A percentile compares a stretch with the other conserved stretches of the same genome.
Conservation (phyloP, 768 basidiomycete species). For the Pilatotrama ljubarskyi region DNA sequence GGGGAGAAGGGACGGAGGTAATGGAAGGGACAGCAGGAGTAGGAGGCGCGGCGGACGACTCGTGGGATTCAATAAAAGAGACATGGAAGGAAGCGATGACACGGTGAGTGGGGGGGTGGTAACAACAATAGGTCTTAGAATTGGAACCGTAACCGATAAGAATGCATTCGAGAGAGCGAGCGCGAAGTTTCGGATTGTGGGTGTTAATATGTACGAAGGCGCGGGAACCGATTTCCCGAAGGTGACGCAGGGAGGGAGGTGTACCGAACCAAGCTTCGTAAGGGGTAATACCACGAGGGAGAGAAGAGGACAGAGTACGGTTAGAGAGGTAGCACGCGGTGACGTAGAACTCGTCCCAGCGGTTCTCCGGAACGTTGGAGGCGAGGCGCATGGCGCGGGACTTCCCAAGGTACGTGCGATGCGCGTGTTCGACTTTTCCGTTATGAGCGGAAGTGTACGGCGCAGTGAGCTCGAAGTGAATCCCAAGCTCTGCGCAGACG, state of each 20-base stretch:
- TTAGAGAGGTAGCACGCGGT: constrained; percentile 15
- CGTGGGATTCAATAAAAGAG: too few species aligned
- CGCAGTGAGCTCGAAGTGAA: constrained; percentile 26
- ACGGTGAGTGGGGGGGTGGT: constrained; percentile 11
- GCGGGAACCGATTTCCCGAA: constrained; percentile 29
- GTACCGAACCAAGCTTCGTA: constrained; percentile 17
- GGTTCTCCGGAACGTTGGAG: constrained; percentile 1
- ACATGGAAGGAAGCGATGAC: constrained; percentile 22
- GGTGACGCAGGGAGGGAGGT: constrained; percentile 24
- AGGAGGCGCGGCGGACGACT: constrained; percentile 25
- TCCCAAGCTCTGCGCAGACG: neutral
- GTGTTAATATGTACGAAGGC: constrained; percentile 25
- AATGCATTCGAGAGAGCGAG: constrained; percentile 22
- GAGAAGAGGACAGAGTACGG: neutral
- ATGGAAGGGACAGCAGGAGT: neutral
- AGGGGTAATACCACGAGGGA: neutral
- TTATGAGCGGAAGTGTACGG: constrained; percentile 40
- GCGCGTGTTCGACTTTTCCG: constrained; percentile 38
- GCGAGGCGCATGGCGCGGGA: constrained; percentile 2
- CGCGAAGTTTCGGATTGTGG: constrained; percentile 26
- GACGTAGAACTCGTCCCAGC: constrained; percentile 12
- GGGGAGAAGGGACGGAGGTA: neutral
- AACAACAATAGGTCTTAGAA: constrained; percentile 30
- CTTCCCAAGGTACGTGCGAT: constrained; percentile 34
- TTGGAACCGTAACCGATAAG: constrained; percentile 28